Conservation (phyloP, 2,329 filamentous ascomycete species). For the Leptographium radiaticola region DNA sequence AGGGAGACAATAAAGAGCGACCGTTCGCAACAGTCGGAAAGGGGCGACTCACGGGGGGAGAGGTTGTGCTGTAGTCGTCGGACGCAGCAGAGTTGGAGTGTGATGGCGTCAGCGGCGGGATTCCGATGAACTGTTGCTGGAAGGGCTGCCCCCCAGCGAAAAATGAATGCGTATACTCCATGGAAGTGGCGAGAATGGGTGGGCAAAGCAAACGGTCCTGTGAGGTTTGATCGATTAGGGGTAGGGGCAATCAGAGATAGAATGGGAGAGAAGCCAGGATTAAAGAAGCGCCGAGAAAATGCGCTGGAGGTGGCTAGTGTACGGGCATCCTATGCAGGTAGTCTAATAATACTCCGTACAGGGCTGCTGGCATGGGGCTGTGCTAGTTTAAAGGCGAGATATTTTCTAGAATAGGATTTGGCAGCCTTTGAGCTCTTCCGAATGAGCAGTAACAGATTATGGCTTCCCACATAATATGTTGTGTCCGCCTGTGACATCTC, state of each 20-base stretch:
- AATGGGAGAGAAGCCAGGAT: neutral
- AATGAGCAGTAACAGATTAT: too few relatives aligned
- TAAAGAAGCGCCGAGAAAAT: neutral
- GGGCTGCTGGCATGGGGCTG: too few relatives aligned
- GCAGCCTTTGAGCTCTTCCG: too few relatives aligned
- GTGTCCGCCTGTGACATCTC: too few relatives aligned
- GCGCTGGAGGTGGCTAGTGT: neutral
- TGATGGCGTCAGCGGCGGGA: conserved; percentile 40
- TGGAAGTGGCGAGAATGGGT: conserved; percentile 14
- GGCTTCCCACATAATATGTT: too few relatives aligned
- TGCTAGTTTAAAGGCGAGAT: too few relatives aligned
- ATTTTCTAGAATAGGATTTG: too few relatives aligned
- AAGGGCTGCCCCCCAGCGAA: conserved; percentile 35
- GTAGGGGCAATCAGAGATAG: neutral
- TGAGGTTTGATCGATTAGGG: neutral
- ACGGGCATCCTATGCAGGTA: neutral
- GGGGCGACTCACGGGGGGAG: conserved; percentile 32
- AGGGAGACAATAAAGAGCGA: too few relatives aligned
- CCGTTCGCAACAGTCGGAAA: neutral
- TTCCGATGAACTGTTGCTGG: conserved; percentile 40
- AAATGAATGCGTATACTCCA: conserved; percentile 40
- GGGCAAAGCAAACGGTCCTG: neutral
- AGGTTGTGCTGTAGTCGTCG: conserved; percentile 41
- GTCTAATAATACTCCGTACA: too few relatives aligned
- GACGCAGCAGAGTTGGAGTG: conserved; percentile 40